Evolutionary conservation across 2,329 filamentous ascomycete species (phyloP), one percentile per base, ranked within the genome.

Genomic region (Aphanocladium album): DNA sequence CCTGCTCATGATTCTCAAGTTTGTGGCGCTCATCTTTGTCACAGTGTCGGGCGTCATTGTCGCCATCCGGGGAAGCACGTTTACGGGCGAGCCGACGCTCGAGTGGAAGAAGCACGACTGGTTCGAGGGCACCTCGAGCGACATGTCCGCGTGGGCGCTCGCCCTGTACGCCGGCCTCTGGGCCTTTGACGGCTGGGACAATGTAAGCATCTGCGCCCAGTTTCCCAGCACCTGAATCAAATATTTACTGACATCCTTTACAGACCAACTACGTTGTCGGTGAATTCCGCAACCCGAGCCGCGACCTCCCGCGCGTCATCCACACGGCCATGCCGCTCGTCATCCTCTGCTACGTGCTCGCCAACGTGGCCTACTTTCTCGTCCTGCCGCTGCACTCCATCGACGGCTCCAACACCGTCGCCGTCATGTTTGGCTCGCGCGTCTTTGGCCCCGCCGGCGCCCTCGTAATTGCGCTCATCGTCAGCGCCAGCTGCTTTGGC

Each of bases 121-220:
- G 93, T 98, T 98, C 70, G 88, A 91, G 59, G 88, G 89, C 60
- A 97, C 93, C 5, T 91, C 84, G 64, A 85, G 80, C 16, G 89
- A 93, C 71, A 82, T 89, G 55, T 96, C 89, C 51, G 88, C 87
- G 66, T 98, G 93, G 90, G 95, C 95, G 3, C 89, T 99, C 51
- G 95, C 95, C 0, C 77, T 99, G 51, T 99, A 99, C 72, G 93
- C 92, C 17, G 95, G 95, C 9, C 81, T 99, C 5, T 99, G 95
- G 95, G 95, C 95, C 1, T 99, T 95, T 75, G 95, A 99, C 72
- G 95, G 95, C 33, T 99, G 95, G 95, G 95, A 99, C 72, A 99
- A 99, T 73, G 91, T 95, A 77, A 78, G 89, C 80, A 51, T 5
- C 9, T n/a, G 19, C 14, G 11, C 12, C 11, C 11, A 2, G 14